Conservation (phyloP, 2,329 filamentous ascomycete species). For the Aspergillus latus region DNA sequence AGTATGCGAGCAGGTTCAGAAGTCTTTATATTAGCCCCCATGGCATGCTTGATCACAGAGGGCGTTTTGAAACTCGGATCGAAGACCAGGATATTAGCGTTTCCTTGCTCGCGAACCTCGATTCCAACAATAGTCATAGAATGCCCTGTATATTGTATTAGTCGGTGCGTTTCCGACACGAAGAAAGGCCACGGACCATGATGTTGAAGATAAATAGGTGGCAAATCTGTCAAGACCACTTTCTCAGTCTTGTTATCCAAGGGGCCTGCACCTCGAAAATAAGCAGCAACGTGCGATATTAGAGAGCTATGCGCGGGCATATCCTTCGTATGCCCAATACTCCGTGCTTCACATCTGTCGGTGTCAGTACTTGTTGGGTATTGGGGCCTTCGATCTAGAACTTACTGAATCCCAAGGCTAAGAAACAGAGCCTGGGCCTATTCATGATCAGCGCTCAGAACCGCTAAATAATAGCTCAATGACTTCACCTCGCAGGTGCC, state of each 20-base stretch:
- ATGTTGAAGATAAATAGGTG: conserved; percentile 90
- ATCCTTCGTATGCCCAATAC: conserved; percentile 52
- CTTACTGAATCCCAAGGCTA: conserved; percentile 66
- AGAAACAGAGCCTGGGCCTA: conserved; percentile 77
- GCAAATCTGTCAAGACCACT: conserved; percentile 68
- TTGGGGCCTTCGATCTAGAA: conserved; percentile 1
- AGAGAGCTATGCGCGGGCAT: conserved; percentile 52
- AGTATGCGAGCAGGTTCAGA: conserved; percentile 57
- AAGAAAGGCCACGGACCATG: conserved; percentile 52
- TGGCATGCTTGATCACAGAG: conserved; percentile 60
- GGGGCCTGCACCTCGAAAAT: conserved; percentile 63
- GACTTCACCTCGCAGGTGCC: conserved; percentile 78
- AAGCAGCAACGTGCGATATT: conserved; percentile 70
- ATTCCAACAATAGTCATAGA: conserved; percentile 88
- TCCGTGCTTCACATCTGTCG: conserved; percentile 60
- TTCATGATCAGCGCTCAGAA: not conserved
- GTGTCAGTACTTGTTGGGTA: conserved; percentile 12
- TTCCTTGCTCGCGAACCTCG: conserved; percentile 66
- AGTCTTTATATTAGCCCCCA: conserved; percentile 43
- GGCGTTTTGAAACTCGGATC: conserved; percentile 80
- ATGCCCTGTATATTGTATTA: conserved; percentile 58
- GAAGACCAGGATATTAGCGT: conserved; percentile 74
- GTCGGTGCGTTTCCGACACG: not conserved
- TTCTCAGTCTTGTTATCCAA: conserved; percentile 56
- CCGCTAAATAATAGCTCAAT: not conserved